These are phyloP conservation scores for Gossypium stocksii DNA, from an alignment of 345 rosid genomes.

Conservation along the genomic window DNA sequence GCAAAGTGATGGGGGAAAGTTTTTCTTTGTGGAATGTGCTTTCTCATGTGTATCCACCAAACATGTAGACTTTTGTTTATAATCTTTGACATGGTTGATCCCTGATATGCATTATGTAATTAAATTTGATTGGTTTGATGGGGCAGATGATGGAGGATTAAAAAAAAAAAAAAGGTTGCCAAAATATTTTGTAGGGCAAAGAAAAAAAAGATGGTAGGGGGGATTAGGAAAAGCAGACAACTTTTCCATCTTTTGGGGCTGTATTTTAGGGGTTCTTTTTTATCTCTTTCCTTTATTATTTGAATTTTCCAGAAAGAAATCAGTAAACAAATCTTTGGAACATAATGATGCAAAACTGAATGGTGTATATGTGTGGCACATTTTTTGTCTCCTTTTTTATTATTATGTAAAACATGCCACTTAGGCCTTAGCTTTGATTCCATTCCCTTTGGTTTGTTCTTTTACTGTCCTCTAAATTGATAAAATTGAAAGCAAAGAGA, in stretches of 20 bases:
- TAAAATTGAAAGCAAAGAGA: too few relatives aligned
- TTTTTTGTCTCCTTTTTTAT: neutral
- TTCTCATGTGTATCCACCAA: constrained; percentile 18
- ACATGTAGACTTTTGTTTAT: constrained; percentile 29
- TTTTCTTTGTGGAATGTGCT: constrained; percentile 16
- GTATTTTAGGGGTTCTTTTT: constrained; percentile 5
- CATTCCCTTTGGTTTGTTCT: too few relatives aligned
- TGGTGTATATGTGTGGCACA: constrained; percentile 30
- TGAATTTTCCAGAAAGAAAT: constrained; percentile 15
- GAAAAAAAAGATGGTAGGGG: neutral
- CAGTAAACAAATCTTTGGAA: constrained; percentile 18
- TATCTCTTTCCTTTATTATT: neutral
- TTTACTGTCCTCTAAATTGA: too few relatives aligned
- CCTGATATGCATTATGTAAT: constrained; percentile 19
- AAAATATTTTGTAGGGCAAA: constrained; percentile 13
- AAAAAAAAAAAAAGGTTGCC: neutral
- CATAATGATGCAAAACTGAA: constrained; percentile 19
- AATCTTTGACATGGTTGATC: constrained; percentile 26
- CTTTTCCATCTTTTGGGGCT: constrained; percentile 13
- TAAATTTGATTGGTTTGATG: constrained; percentile 29
- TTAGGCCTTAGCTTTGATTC: too few relatives aligned
- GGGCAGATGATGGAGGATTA: neutral
- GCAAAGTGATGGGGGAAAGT: constrained; percentile 16
- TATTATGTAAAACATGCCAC: too few relatives aligned
- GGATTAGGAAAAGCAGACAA: neutral